phyloP scores from a whole-genome alignment of 2,329 filamentous ascomycete genomes.

The Phoma sp. region DNA sequence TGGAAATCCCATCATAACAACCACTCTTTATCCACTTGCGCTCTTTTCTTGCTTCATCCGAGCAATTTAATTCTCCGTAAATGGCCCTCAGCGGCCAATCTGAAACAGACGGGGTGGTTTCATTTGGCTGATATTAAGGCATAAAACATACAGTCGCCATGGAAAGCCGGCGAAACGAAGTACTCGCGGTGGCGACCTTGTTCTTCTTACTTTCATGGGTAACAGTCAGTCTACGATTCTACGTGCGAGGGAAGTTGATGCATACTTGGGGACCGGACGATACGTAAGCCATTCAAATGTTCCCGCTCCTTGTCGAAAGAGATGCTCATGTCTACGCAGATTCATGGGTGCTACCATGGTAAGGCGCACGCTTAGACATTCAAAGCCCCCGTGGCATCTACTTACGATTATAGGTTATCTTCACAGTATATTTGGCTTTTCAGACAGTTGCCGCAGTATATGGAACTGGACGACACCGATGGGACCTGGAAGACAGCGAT shows the following conservation, averaged over 20 bases:
- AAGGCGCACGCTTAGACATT: neutral
- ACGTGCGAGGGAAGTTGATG: conserved; percentile 44
- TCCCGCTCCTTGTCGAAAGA: neutral
- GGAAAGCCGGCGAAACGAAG: conserved; percentile 27
- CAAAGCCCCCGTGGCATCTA: neutral
- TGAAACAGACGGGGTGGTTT: neutral
- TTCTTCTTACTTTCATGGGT: conserved; percentile 50
- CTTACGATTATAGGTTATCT: conserved; percentile 37
- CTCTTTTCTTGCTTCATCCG: neutral
- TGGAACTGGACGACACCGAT: conserved; percentile 50
- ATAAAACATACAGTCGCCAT: conserved; percentile 12
- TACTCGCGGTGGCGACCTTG: conserved; percentile 39
- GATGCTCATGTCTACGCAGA: conserved; percentile 1
- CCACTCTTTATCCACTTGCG: neutral
- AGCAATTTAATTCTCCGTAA: neutral
- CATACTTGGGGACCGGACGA: conserved; percentile 49
- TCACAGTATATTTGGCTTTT: conserved; percentile 50
- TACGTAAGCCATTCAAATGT: conserved; percentile 22
- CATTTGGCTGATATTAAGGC: neutral
- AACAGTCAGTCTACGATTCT: conserved; percentile 46
- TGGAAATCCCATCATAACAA: neutral
- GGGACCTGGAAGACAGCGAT: conserved; percentile 41
- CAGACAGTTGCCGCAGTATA: conserved; percentile 51
- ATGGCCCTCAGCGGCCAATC: neutral
- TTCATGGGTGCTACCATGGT: conserved; percentile 50